phyloP scores from a whole-genome alignment of 495 filamentous ascomycete species.

The Letharia lupina region DNA sequence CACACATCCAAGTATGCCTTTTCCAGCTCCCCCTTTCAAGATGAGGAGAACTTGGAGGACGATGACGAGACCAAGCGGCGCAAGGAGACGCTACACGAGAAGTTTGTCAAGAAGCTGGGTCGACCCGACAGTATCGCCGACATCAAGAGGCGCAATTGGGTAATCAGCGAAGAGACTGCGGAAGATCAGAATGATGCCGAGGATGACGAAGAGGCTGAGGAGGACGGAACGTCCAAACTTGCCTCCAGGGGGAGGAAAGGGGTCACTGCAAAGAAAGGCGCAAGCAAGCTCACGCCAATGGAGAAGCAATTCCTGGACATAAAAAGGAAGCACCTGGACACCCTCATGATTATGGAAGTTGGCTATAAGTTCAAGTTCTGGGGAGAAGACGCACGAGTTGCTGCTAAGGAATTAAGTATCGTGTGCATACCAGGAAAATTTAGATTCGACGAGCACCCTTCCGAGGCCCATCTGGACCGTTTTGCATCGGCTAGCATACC shows the following conservation, averaged over 20 bases:
- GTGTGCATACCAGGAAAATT: conserved; percentile 96
- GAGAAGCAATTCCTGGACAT: conserved; percentile 90
- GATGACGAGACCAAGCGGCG: conserved; percentile 38
- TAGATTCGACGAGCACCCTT: conserved; percentile 85
- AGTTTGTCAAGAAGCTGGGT: conserved; percentile 85
- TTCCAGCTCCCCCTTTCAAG: conserved; percentile 33
- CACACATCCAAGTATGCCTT: conserved; percentile 45
- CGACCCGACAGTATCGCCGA: conserved; percentile 69
- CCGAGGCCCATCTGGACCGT: conserved; percentile 83
- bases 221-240: conserved; percentile 40
- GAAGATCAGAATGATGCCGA: conserved; percentile 45
- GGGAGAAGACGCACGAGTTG: conserved; percentile 88
- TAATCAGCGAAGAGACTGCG: conserved; percentile 43
- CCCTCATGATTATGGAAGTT: conserved; percentile 82
- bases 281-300: conserved; percentile 81
- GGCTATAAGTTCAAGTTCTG: conserved; percentile 98
- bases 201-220: conserved; percentile 49
- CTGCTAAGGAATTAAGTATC: conserved; percentile 86
- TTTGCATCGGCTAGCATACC: conserved; percentile 97
- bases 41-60: conserved; percentile 33
- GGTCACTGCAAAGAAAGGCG: conserved; percentile 47
- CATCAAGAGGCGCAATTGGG: conserved; percentile 50
- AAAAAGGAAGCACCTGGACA: conserved; percentile 85
- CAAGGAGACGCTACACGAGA: conserved; percentile 62
- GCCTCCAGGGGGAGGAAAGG: conserved; percentile 53